These are phyloP conservation scores for Talaromyces sp. DNA, from an alignment of 2,329 filamentous ascomycete species.

Conservation along the genomic window DNA sequence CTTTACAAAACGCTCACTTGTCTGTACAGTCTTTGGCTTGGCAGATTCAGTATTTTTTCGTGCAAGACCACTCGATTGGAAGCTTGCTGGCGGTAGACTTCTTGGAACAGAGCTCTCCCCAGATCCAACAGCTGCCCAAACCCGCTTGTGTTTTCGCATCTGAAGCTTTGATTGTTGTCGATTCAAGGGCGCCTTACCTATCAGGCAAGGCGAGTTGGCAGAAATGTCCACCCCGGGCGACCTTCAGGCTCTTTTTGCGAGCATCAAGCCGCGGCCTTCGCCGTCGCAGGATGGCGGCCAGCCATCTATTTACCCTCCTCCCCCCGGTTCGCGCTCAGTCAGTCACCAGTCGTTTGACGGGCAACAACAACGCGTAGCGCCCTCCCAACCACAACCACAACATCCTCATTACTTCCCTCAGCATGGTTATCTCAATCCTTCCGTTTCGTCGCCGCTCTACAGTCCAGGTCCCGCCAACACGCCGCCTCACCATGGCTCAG, in stretches of 20 bases:
- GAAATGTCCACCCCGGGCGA: slow-evolving; percentile 45
- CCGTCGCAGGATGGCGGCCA: slow-evolving; percentile 22
- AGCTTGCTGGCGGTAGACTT: slow-evolving; percentile 7
- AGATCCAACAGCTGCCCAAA: slow-evolving; percentile 18
- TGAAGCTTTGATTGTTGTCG: slow-evolving; percentile 6
- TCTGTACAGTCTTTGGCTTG: neutral
- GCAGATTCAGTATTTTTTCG: neutral
- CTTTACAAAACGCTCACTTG: neutral
- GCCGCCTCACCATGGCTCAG: slow-evolving; percentile 53
- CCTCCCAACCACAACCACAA: slow-evolving; percentile 10
- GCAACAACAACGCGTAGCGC: slow-evolving; percentile 12
- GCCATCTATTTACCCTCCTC: slow-evolving; percentile 2
- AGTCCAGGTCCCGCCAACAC: slow-evolving; percentile 51
- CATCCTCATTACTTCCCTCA: slow-evolving; percentile 23
- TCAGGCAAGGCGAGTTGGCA: slow-evolving; percentile 27
- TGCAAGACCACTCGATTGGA: neutral
- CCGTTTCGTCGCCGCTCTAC: slow-evolving; percentile 54
- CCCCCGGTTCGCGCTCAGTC: slow-evolving; percentile 18
- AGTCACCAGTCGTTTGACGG: slow-evolving; percentile 4
- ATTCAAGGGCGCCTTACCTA: slow-evolving; percentile 24
- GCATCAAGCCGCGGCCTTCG: slow-evolving; percentile 38
- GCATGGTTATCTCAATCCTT: slow-evolving; percentile 49
- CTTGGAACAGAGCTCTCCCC: slow-evolving; percentile 17
- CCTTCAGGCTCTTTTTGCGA: slow-evolving; percentile 43
- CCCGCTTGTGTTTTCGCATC: slow-evolving; percentile 6